These are phyloP conservation scores for Panicum virgatum DNA, from an alignment of 202 grass and related monocot genomes.

Conservation along the genomic window DNA sequence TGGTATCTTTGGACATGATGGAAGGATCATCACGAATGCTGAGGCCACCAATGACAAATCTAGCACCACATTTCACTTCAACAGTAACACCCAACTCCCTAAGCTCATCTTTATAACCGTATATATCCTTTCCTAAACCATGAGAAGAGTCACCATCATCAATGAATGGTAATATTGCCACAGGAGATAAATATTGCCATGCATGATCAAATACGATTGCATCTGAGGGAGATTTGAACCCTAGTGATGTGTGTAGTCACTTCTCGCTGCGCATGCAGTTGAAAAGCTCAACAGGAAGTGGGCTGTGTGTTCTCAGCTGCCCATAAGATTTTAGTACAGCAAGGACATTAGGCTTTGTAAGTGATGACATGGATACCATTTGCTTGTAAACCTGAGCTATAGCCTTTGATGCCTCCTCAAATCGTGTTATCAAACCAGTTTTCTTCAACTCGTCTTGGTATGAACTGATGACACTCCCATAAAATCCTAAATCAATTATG, in stretches of 20 bases:
- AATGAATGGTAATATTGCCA: conserved; percentile 64
- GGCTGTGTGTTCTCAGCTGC: background rate
- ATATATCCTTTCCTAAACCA: conserved; percentile 46
- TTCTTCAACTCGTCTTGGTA: conserved; percentile 53
- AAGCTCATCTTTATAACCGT: conserved; percentile 57
- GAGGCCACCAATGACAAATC: conserved; percentile 51
- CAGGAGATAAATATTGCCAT: conserved; percentile 46
- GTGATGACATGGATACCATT: conserved; percentile 23
- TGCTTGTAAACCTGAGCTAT: conserved; percentile 41
- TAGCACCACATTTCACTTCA: conserved; percentile 38
- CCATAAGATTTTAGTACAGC: conserved; percentile 49
- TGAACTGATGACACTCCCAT: conserved; percentile 41
- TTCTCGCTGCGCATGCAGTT: conserved; percentile 35
- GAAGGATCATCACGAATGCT: conserved; percentile 46
- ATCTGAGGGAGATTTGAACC: conserved; percentile 44
- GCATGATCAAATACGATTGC: conserved; percentile 50
- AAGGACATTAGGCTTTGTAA: conserved; percentile 44
- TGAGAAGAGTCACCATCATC: conserved; percentile 37
- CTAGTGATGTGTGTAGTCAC: conserved; percentile 58
- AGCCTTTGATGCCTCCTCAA: conserved; percentile 47
- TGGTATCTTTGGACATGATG: conserved; percentile 10
- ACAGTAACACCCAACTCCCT: conserved; percentile 51
- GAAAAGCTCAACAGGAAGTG: conserved; percentile 33
- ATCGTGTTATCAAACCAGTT: conserved; percentile 47
- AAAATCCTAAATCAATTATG: conserved; percentile 59